These are phyloP conservation scores for Oryza australiensis DNA, from an alignment of 176 grass and related monocot genomes.

Conservation along the genomic window DNA sequence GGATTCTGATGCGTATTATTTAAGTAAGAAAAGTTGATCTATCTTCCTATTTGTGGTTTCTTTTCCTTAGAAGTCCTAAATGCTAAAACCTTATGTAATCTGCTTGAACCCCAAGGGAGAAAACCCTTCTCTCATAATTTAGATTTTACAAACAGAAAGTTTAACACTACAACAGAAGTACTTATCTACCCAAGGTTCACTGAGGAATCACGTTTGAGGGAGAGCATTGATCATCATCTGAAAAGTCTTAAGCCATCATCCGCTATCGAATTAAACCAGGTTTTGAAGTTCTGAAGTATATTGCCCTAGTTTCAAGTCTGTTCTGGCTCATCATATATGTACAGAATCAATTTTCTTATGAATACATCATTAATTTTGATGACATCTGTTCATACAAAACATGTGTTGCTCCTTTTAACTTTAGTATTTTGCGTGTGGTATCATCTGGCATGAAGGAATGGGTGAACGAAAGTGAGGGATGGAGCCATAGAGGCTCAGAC, in stretches of 20 bases:
- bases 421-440: background rate
- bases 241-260: background rate
- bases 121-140: background rate
- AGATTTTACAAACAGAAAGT: background rate
- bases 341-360: background rate
- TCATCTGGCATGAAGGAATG: background rate
- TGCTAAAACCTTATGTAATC: background rate
- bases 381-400: background rate
- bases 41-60: background rate
- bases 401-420: background rate
- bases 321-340: background rate
- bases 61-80: slow-evolving; percentile 8
- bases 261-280: background rate
- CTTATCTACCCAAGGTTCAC: background rate
- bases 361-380: background rate
- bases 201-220: background rate
- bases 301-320: background rate
- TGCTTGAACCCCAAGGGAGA: background rate
- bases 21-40: background rate
- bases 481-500: background rate
- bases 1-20: background rate
- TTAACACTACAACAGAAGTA: background rate
- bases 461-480: background rate
- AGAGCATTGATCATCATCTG: background rate
- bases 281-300: background rate